Evolutionary conservation across 2,329 filamentous ascomycete genomes (phyloP).

Genomic region (Xenoacremonium recifei): DNA sequence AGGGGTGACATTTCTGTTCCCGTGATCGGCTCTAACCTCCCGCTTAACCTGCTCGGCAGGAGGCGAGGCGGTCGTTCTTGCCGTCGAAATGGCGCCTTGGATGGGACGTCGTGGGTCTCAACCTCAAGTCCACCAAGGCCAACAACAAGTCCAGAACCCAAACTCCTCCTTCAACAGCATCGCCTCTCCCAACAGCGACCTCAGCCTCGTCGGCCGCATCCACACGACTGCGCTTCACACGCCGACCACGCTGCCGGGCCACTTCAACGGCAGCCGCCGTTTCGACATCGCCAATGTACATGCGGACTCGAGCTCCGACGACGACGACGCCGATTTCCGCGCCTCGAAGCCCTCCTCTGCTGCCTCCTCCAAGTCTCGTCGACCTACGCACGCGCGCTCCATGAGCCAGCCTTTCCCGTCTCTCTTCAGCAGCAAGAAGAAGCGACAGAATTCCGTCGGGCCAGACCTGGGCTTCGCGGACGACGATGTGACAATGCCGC

Average conservation of each 20-base stretch:
- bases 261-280: constrained; percentile 15
- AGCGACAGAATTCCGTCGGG: constrained; percentile 44
- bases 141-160: neutral
- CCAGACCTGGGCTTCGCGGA: constrained; percentile 30
- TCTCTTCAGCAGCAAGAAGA: constrained; percentile 62
- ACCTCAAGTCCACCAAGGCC: constrained; percentile 20
- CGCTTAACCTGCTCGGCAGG: no score
- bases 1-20: constrained; percentile 11
- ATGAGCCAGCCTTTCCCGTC: constrained; percentile 79
- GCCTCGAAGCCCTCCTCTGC: constrained; percentile 18
- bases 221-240: constrained; percentile 35
- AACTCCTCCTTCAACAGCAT: neutral
- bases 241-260: constrained; percentile 24
- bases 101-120: constrained; percentile 28
- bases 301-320: constrained; percentile 44
- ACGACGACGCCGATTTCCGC: constrained; percentile 43
- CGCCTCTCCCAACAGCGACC: neutral
- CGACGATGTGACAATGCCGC: constrained; percentile 28
- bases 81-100: constrained; percentile 33
- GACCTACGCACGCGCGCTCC: constrained; percentile 48
- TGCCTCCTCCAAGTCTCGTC: constrained; percentile 14
- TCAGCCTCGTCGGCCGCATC: constrained; percentile 35
- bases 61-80: no score
- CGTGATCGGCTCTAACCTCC: constrained; percentile 5
- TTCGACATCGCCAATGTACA: constrained; percentile 28